Base-by-base conservation (phyloP, 768 basidiomycete species). In the Kwoniella mangroviensis region DNA sequence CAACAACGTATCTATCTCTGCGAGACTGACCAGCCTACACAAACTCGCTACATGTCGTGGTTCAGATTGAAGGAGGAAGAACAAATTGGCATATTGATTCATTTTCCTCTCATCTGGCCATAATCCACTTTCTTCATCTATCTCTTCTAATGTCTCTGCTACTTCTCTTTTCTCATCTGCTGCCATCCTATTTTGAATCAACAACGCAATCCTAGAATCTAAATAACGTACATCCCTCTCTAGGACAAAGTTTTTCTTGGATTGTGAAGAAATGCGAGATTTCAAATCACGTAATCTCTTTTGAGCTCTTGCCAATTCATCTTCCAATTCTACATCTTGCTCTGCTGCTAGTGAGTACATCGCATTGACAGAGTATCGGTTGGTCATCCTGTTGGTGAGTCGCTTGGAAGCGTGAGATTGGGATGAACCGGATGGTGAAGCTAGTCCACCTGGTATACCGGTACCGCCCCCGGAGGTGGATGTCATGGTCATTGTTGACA, bases 191-290 rank as follows among this genome's bases (percentile, higher is more conserved):
- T 99, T 98, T 85, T 98, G 95, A 78, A 99, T 99, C 76, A 99
- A 88, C 51, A 99, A 86, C 11, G 96, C 97, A 79, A 99, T 99
- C 65, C 97, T 88, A 45, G 92, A 93, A 86, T 99, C 97, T 53
- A 99, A 89, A 83, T 98, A 99, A 61, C 97, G 91, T 42, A 99
- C 97, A 83, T 99, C 97, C 55, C 97, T 91, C 83, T 99, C 97
- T 12, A 99, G 88, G 51, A 99, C 97, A 78, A 99, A 99, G 85
- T 99, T 99, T 89, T 98, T 98, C 88, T 99, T 99, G 65, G 93
- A 95, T 85, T 98, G 97, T 0, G 94, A 92, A 15, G 97, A 98
- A 70, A 99, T 99, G 81, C 94, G 92, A 28, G 91, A 89, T 85
- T 99, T 99, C 73, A 99, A 87, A 77, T 99, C 97, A 40, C 97